phyloP scores from a whole-genome alignment of 805 yeast genomes.

The Saccharomycopsis selenospora region DNA sequence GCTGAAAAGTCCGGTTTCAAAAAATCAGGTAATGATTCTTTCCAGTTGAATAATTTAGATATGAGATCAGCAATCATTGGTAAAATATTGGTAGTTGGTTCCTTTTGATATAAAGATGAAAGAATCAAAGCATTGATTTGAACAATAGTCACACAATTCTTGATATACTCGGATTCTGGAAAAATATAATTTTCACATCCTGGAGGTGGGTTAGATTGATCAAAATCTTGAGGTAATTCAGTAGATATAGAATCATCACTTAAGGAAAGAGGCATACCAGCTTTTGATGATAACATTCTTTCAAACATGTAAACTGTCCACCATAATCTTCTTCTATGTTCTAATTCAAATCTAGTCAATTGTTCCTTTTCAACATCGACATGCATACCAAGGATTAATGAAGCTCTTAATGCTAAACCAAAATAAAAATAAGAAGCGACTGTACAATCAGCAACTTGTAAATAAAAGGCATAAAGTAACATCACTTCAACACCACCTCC shows the following conservation, averaged over 20 bases:
- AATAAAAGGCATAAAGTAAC: slow-evolving; percentile 65
- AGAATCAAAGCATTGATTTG: slow-evolving; percentile 70
- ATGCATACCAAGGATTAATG: slow-evolving; percentile 70
- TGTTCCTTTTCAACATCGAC: slow-evolving; percentile 73
- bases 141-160: slow-evolving; percentile 70
- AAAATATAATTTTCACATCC: slow-evolving; percentile 61
- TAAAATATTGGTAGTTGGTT: slow-evolving; percentile 67
- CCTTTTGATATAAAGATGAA: slow-evolving; percentile 63
- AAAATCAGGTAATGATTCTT: slow-evolving; percentile 54
- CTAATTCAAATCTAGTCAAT: slow-evolving; percentile 61
- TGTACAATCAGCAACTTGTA: slow-evolving; percentile 80
- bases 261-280: slow-evolving; percentile 71
- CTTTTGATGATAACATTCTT: slow-evolving; percentile 75
- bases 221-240: slow-evolving; percentile 66
- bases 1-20: slow-evolving; percentile 54
- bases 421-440: slow-evolving; percentile 75
- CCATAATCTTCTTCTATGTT: slow-evolving; percentile 75
- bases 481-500: slow-evolving; percentile 77
- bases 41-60: slow-evolving; percentile 61
- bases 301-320: slow-evolving; percentile 86
- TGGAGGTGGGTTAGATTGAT: slow-evolving; percentile 52
- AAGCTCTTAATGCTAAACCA: slow-evolving; percentile 67
- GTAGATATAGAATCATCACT: slow-evolving; percentile 79
- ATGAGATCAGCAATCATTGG: slow-evolving; percentile 69
- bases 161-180: slow-evolving; percentile 71